Base-by-base conservation (phyloP, 1,284 basidiomycete genomes). In the Ustilago bromivora region DNA sequence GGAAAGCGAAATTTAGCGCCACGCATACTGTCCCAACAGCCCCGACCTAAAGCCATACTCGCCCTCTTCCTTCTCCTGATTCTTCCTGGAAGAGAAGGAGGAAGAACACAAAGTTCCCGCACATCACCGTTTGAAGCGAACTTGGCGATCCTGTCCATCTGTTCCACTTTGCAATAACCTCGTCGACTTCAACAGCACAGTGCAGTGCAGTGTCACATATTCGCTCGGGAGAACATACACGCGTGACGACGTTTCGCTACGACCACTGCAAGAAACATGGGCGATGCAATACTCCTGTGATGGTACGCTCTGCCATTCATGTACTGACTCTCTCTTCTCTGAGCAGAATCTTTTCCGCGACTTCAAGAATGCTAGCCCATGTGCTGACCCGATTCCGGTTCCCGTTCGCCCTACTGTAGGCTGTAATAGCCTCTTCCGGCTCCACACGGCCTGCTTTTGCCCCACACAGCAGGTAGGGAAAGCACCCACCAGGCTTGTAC, bases 231-330 rank as follows among this genome's bases (percentile, higher is more conserved):
- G 7, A 23, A 12, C 23, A 43, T 49, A 51, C 49, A 19, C 47
- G 43, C 57, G 32, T 59, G 58, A 56, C 47, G 58, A 60, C 58
- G 47, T 40, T 32, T 36, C 58, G 40, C 40, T 32, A 35, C 58
- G 47, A 60, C 57, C n/a, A 36, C 43, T 46, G 19, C 43, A 9
- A 19, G n/a, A 7, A 19, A 17, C n/a, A 46, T 7, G 8, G 43
- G 43, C 43, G 43, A 46, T 46, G 28, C 49, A 9, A 17, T 31
- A 11, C 13, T 32, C 5, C 13, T 51, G 6, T 31, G 10, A 32
- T 28, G 28, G 17, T 38, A 54, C 54, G 11, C n/a, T 40, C 12
- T 41, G 35, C 23, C 49, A 51, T 51, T 51, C 28, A 23, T 28
- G 3, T 32, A 15, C 38, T 40, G 41, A 15, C n/a, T 46, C 28